Evolutionary conservation across 352 stramenopile genomes (phyloP), one percentile per base, ranked within the genome.

Genomic region (Saprolegnia parasitica): DNA sequence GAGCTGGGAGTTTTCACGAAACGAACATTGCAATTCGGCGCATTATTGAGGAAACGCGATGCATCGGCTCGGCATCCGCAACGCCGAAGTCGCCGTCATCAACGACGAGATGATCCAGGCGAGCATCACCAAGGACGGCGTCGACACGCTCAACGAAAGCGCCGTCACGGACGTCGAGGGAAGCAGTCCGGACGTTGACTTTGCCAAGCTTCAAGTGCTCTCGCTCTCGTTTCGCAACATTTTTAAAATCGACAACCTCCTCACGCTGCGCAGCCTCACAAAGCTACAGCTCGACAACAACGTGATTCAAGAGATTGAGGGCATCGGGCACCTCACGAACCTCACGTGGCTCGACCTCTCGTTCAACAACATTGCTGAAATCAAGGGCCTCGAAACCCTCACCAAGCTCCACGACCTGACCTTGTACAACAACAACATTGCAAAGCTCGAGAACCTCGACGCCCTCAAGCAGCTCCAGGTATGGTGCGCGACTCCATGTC

Each of bases 241-340:
- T 46, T 91, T 96, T 56, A 92, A 95, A 71, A 96, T 98, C 76
- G 93, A 97, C 68, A 98, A 98, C 74, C 81, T 98, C 66, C 78
- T 96, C 68, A 96, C 91, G 24, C 79, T 98, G 73, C 81, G 87
- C 10, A 76, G 85, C 45, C 77, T 98, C 37, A 87, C 89, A 4
- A 97, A 91, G 72, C 81, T 98, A 21, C 96, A 95, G 76, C 81
- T 98, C 18, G 94, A 98, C 74, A 98, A 98, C 80, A 98, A 98
- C 57, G 85, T 96, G 55, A 94, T 98, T 63, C 79, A 96, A 64
- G 84, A 91, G 65, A 97, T 98, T 67, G 78, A 90, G 24, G 89
- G 90, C 32, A 90, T 97, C 39, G 73, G 58, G 1, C 88, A 96
- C 71, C 76, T 97, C 26, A 82, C 88, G 39, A 85, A 94, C 40